phyloP scores from a whole-genome alignment of 108 stramenopile genomes.

The Cylindrotheca closterium region DNA sequence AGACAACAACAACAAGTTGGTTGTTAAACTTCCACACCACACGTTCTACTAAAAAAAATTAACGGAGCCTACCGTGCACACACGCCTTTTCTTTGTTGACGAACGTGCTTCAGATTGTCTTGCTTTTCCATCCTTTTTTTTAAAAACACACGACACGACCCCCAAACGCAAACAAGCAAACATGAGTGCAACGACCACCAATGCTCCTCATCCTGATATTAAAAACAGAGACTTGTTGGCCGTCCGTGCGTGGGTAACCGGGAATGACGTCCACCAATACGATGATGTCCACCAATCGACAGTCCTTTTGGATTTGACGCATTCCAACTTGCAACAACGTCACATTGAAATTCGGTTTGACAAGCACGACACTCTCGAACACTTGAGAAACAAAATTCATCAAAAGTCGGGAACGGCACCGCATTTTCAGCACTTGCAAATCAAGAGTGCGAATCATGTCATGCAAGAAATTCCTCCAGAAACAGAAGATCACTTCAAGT shows the following conservation, averaged over 20 bases:
- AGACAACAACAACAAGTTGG: too few species aligned
- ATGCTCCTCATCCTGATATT: conserved; percentile 29
- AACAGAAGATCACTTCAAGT: conserved; percentile 40
- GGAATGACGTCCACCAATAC: conserved; percentile 65
- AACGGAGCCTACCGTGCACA: too few species aligned
- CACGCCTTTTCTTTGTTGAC: too few species aligned
- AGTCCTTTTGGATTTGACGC: conserved; percentile 86
- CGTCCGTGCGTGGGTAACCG: conserved; percentile 63
- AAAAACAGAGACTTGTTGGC: conserved; percentile 70
- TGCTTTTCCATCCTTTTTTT: too few species aligned
- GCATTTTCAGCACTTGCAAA: conserved; percentile 81
- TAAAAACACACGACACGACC: too few species aligned
- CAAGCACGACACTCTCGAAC: conserved; percentile 76
- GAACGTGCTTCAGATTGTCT: too few species aligned
- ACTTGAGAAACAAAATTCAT: conserved; percentile 76
- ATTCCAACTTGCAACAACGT: conserved; percentile 90
- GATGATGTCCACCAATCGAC: conserved; percentile 19
- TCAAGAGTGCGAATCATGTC: conserved; percentile 50
- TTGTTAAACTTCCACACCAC: too few species aligned
- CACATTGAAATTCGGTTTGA: conserved; percentile 96
- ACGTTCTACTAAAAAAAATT: too few species aligned
- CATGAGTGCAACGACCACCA: conserved; percentile 4
- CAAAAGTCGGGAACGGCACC: conserved; percentile 92
- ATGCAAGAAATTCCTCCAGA: conserved; percentile 59
- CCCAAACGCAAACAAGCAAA: background rate